Evolutionary conservation across 345 rosid species (phyloP).

Genomic region (Acer yangbiense): DNA sequence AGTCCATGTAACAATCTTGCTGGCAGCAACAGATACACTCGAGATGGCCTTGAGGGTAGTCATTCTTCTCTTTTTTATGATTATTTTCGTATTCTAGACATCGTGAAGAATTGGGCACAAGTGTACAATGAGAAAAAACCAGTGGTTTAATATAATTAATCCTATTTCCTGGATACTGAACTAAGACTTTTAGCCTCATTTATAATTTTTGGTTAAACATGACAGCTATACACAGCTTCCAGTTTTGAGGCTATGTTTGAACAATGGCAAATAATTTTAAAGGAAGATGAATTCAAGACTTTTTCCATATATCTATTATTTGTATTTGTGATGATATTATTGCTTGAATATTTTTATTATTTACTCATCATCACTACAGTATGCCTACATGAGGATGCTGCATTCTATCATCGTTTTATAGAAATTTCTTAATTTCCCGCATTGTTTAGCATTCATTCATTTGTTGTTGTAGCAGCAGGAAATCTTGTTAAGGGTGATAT

Average conservation of each 20-base stretch:
- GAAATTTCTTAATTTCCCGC: not conserved
- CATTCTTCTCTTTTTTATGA: conserved; percentile 81
- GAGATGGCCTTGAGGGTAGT: conserved; percentile 85
- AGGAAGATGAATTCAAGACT: not conserved
- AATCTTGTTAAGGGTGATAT: not conserved
- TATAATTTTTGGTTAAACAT: not conserved
- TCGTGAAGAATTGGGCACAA: conserved; percentile 39
- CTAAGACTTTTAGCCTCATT: not conserved
- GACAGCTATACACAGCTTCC: not conserved
- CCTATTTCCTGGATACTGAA: not conserved
- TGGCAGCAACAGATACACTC: conserved; percentile 71
- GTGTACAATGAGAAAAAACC: conserved; percentile 23
- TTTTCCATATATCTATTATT: not conserved
- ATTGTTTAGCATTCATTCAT: not conserved
- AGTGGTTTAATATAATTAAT: conserved; percentile 19
- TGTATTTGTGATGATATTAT: not conserved
- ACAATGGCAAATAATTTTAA: not conserved
- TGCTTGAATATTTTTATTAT: not conserved
- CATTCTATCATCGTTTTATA: not conserved
- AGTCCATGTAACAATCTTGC: conserved; percentile 94
- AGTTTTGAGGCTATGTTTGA: not conserved
- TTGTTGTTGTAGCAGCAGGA: not conserved
- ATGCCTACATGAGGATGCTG: not conserved
- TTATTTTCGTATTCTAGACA: conserved; percentile 63
- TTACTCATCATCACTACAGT: too few species aligned